Conservation (phyloP, 176 grass and related monocot species). For the Juncus inflexus region DNA sequence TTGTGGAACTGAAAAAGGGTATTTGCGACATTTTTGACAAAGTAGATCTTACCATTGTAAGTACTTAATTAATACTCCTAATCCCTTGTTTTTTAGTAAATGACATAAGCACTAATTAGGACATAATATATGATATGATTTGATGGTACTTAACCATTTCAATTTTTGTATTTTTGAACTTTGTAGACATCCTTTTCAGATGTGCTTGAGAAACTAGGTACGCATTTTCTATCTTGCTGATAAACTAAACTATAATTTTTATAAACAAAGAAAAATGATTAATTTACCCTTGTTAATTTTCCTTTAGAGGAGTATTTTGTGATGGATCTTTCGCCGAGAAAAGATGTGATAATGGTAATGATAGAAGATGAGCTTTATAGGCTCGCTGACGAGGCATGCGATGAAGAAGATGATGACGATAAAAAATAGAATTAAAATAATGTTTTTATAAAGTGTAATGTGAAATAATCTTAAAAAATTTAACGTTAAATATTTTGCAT, state of each 20-base stretch:
- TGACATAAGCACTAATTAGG: neutral
- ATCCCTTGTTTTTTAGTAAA: neutral
- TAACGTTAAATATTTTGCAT: neutral
- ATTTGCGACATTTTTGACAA: constrained; percentile 30
- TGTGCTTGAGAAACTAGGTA: constrained; percentile 33
- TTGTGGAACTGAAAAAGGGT: constrained; percentile 27
- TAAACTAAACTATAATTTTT: neutral
- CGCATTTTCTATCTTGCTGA: neutral
- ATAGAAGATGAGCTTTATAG: constrained; percentile 31
- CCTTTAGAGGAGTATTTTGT: constrained; percentile 29
- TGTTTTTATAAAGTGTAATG: neutral
- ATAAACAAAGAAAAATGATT: constrained; percentile 4
- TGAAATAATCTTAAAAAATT: too few relatives aligned
- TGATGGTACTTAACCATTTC: constrained; percentile 4
- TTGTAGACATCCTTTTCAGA: constrained; percentile 27
- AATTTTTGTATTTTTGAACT: neutral
- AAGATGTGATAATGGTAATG: constrained; percentile 33
- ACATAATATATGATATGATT: neutral
- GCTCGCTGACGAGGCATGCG: constrained; percentile 16
- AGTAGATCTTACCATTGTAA: constrained; percentile 29
- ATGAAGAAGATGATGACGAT: neutral
- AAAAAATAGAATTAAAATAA: neutral
- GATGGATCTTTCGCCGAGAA: constrained; percentile 31
- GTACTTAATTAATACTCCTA: neutral
- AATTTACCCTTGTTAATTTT: constrained; percentile 18